These are phyloP conservation scores for Mycena indigotica DNA, from an alignment of 768 basidiomycete genomes.

Conservation along the genomic window DNA sequence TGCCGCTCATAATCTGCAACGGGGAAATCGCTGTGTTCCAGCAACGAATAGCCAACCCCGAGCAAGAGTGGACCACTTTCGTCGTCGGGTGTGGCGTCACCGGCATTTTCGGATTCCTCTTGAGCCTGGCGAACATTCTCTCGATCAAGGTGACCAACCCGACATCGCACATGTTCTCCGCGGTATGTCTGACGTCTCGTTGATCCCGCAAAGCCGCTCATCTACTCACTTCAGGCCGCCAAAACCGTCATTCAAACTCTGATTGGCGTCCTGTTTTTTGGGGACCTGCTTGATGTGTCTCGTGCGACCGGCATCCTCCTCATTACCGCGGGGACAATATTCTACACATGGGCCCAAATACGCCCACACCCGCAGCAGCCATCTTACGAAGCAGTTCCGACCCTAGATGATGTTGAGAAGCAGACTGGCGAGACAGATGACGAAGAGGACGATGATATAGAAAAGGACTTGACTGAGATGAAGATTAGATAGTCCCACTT, in stretches of 20 bases:
- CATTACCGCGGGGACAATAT: background rate
- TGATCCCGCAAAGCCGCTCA: background rate
- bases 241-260: slow-evolving; percentile 77
- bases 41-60: background rate
- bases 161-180: slow-evolving; percentile 81
- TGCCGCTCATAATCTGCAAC: slow-evolving; percentile 8
- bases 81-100: slow-evolving; percentile 36
- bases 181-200: slow-evolving; percentile 25
- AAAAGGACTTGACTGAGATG: background rate
- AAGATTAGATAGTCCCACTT: too few species aligned
- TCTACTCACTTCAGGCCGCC: slow-evolving; percentile 55
- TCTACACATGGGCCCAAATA: slow-evolving; percentile 1
- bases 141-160: slow-evolving; percentile 86
- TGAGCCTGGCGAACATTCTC: slow-evolving; percentile 76
- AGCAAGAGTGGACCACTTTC: slow-evolving; percentile 14
- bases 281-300: background rate
- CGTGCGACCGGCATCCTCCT: background rate
- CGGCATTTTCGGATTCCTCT: slow-evolving; percentile 76
- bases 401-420: background rate
- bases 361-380: too few species aligned
- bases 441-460: background rate
- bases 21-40: slow-evolving; percentile 5
- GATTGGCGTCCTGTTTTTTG: slow-evolving; percentile 39
- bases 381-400: background rate
- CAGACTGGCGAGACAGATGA: background rate